Percentiles rank a stretch among this genome's conserved stretches.
These are phyloP conservation scores for Paraconiothyrium brasiliense DNA, from an alignment of 2,329 filamentous ascomycete genomes.

Conservation along the genomic window DNA sequence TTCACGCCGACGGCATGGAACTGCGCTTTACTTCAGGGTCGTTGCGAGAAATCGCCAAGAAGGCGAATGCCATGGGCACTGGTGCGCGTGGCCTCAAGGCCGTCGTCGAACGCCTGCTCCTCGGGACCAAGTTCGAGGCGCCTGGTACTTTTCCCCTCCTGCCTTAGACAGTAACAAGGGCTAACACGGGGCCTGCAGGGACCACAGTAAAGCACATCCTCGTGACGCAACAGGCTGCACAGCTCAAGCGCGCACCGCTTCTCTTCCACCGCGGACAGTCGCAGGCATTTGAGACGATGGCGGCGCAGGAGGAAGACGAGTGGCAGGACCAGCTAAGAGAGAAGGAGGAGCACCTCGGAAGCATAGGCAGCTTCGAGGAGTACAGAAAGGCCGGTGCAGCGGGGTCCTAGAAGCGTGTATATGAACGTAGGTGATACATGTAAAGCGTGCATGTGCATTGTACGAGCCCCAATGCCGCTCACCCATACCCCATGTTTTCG, in stretches of 20 bases:
- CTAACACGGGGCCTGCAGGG: slow-evolving; percentile 30
- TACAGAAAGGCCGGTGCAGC: slow-evolving; percentile 54
- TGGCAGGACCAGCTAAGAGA: slow-evolving; percentile 54
- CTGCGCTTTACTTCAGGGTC: slow-evolving; percentile 85
- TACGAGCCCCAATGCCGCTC: background rate
- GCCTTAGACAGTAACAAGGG: background rate
- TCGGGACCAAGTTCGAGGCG: slow-evolving; percentile 59
- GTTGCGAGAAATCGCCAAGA: slow-evolving; percentile 81
- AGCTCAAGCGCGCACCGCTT: slow-evolving; percentile 51
- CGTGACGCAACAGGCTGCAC: slow-evolving; percentile 57
- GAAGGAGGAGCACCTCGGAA: slow-evolving; percentile 37
- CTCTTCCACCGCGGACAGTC: slow-evolving; percentile 56
- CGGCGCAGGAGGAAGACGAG: slow-evolving; percentile 56
- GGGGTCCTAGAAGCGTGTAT: slow-evolving; percentile 29
- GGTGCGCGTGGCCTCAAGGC: slow-evolving; percentile 65
- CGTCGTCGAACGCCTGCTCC: slow-evolving; percentile 58
- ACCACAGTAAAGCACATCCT: slow-evolving; percentile 57
- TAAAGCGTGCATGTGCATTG: background rate
- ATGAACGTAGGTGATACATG: background rate
- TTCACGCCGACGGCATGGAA: slow-evolving; percentile 79
- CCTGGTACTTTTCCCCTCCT: slow-evolving; percentile 43
- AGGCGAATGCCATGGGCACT: slow-evolving; percentile 73
- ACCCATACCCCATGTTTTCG: no score
- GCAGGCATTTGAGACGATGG: slow-evolving; percentile 50
- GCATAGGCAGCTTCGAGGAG: slow-evolving; percentile 55